Base-by-base conservation (phyloP, 1,284 basidiomycete genomes). In the Melampsora americana region DNA sequence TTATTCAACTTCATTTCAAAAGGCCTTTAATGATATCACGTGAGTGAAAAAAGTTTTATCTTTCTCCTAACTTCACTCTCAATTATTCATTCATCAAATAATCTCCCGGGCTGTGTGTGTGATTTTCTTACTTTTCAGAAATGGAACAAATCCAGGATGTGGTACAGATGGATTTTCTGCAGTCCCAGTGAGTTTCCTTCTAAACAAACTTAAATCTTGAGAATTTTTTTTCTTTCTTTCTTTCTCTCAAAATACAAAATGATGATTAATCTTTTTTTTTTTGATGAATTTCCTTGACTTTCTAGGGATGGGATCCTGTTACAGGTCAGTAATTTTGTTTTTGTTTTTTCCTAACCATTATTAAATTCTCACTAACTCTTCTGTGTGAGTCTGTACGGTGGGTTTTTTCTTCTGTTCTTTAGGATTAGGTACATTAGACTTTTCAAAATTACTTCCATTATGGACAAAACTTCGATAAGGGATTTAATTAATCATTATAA, bases 21-120 rank as follows among this genome's bases (percentile, higher is more conserved):
- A 59, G 39, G 62, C 78, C 6, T 84, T 89, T 77, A 87, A 86
- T 73, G 87, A 89, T 78, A 85, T 88, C 73, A 87, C 84, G 0
- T 73, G 23, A 44, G 71, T 39, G 7, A 23, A 23, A 2, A 7
- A n/a, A 9, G 9, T 35, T n/a, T 35, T 12, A 32, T 6, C 0
- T 9, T 16, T 20, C 35, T 9, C n/a, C 14, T n/a, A 30, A 32
- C 6, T 9, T 28, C 18, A 16, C 20, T 48, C 6, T 9, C 12
- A 46, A 48, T 46, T 48, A 39, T 20, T 35, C 48, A 28, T 7
- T n/a, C 20, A 64, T 32, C n/a, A n/a, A n/a, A 44, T 2, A 14
- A 44, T 44, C 12, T 44, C 2, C 42, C 16, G 12, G 42, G 42
- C 12, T 44, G 16, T n/a, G n/a, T n/a, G n/a, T n/a, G n/a, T n/a